A percentile compares a stretch with the other conserved stretches of the same genome.
These are phyloP conservation scores for Aspergillus steynii DNA, from an alignment of 495 filamentous ascomycete genomes.

Conservation along the genomic window DNA sequence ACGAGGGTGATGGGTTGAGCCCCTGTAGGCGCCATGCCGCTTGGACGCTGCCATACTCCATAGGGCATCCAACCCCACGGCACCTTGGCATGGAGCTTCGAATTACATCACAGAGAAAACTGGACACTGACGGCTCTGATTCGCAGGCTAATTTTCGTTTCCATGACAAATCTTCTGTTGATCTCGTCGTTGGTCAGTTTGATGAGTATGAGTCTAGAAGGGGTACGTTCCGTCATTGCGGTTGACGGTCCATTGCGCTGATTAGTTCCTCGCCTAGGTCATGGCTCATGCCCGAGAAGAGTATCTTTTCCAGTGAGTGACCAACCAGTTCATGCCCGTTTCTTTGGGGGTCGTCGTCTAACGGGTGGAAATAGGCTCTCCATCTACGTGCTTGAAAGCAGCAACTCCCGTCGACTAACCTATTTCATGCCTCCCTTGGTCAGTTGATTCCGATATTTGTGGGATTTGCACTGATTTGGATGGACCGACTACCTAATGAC, in stretches of 20 bases:
- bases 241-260: not conserved
- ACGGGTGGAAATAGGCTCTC: constrained; percentile 39
- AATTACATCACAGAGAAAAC: constrained; percentile 4
- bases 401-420: constrained; percentile 73
- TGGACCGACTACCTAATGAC: not conserved
- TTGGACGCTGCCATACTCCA: not conserved
- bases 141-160: constrained; percentile 70
- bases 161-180: constrained; percentile 85
- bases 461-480: constrained; percentile 14
- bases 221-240: constrained; percentile 57
- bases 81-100: constrained; percentile 25
- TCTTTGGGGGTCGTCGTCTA: constrained; percentile 15
- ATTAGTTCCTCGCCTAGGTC: constrained; percentile 45
- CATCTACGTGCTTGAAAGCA: constrained; percentile 76
- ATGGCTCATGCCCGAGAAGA: constrained; percentile 66
- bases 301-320: constrained; percentile 78
- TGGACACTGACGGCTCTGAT: constrained; percentile 19
- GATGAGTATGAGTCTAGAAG: constrained; percentile 84
- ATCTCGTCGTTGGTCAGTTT: constrained; percentile 89
- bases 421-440: constrained; percentile 73
- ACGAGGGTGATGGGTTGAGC: not conserved
- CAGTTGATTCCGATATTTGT: constrained; percentile 20
- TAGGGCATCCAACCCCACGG: constrained; percentile 16
- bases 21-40: not conserved
- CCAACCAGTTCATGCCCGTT: not conserved